A percentile compares a stretch with the other conserved stretches of the same genome.
Conservation (phyloP, 768 basidiomycete genomes). For the Basidioascus undulatus region DNA sequence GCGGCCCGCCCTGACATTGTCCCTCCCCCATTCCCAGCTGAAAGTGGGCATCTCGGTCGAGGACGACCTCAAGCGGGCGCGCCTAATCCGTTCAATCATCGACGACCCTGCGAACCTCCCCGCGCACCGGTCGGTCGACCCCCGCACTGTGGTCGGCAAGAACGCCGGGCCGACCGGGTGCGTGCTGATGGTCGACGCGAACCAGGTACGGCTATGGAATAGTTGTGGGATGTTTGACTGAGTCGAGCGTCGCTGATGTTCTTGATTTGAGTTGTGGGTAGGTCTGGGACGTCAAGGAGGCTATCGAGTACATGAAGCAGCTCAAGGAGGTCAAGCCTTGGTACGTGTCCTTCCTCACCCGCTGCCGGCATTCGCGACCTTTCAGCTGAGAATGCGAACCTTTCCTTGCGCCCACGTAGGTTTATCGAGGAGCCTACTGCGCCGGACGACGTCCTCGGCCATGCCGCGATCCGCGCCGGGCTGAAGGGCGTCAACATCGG, state of each 20-base stretch:
- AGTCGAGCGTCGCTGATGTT: not conserved
- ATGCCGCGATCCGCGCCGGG: slow-evolving; percentile 37
- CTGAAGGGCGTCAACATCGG: slow-evolving; percentile 59
- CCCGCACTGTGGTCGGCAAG: slow-evolving; percentile 49
- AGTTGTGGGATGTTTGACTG: not conserved
- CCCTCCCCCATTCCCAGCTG: slow-evolving; percentile 25
- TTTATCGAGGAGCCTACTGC: slow-evolving; percentile 90
- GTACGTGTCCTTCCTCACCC: slow-evolving; percentile 29
- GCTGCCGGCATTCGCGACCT: too few relatives aligned
- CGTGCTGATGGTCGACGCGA: slow-evolving; percentile 92
- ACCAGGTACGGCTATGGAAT: slow-evolving; percentile 29
- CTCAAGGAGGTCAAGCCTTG: slow-evolving; percentile 66
- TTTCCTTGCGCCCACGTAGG: slow-evolving; percentile 20
- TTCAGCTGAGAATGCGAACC: too few relatives aligned
- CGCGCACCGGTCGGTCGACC: slow-evolving; percentile 30
- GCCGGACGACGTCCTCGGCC: slow-evolving; percentile 70
- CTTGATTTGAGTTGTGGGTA: not conserved
- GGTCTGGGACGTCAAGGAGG: slow-evolving; percentile 80
- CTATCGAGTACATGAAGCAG: slow-evolving; percentile 69
- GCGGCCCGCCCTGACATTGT: not conserved
- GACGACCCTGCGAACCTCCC: slow-evolving; percentile 73
- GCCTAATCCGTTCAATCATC: slow-evolving; percentile 78
- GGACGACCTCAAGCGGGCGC: slow-evolving; percentile 64
- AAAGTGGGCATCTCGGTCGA: slow-evolving; percentile 73
- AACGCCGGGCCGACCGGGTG: slow-evolving; percentile 84